phyloP scores from a whole-genome alignment of 345 rosid species.

The Eutrema japonicum region DNA sequence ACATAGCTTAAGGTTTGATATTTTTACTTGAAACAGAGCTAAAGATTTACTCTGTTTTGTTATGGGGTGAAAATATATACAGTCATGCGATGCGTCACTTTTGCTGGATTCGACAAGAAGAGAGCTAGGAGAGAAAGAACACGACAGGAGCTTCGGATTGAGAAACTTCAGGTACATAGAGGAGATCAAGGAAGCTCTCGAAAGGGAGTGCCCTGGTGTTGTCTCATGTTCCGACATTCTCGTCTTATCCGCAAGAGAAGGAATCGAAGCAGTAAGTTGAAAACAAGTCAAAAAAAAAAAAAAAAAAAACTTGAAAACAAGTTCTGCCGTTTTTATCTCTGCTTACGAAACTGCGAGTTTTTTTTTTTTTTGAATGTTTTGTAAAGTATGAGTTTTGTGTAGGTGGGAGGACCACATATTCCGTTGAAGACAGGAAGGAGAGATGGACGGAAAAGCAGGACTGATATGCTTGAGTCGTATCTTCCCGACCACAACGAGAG shows the following conservation, averaged over 20 bases:
- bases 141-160: conserved; percentile 91
- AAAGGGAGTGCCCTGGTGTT: conserved; percentile 93
- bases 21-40: background rate
- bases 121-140: conserved; percentile 90
- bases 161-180: conserved; percentile 98
- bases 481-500: conserved; percentile 97
- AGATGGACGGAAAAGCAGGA: conserved; percentile 88
- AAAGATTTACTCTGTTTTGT: conserved; percentile 7
- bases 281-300: background rate
- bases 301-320: conserved; percentile 19
- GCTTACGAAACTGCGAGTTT: conserved; percentile 13
- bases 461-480: conserved; percentile 71
- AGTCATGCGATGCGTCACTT: conserved; percentile 98
- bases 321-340: conserved; percentile 1
- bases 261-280: conserved; percentile 66
- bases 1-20: background rate
- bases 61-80: background rate
- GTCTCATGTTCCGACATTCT: conserved; percentile 92
- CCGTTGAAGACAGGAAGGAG: conserved; percentile 92
- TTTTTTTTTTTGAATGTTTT: conserved; percentile 8
- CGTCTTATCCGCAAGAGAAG: conserved; percentile 87
- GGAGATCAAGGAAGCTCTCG: conserved; percentile 86
- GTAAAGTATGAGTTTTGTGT: conserved; percentile 9
- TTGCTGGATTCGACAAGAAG: conserved; percentile 96
- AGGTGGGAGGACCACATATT: conserved; percentile 94